Evolutionary conservation across 768 basidiomycete genomes (phyloP), one percentile per base, ranked within the genome.

Genomic region (Tylopilus sp.): DNA sequence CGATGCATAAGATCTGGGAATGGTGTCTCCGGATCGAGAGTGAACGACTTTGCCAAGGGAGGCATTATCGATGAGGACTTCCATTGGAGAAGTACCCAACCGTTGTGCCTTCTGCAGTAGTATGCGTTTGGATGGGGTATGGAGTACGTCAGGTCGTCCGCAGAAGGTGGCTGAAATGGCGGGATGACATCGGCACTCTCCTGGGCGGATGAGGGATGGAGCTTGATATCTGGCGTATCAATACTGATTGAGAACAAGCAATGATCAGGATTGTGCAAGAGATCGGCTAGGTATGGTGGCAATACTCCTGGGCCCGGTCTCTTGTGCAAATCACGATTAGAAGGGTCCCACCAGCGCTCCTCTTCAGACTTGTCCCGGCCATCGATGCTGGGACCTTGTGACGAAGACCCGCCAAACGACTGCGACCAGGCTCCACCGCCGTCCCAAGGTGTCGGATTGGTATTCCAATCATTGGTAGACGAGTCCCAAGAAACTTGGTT

Each of bases 71-170:
- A 72, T 12, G 86, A 83, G 13, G 79, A 78, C 55, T 81, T 82
- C 84, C 86, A 88, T 35, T 73, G 74, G 15, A 91, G 72, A 35
- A 92, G 77, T 30, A 90, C 79, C 90, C 90, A 93, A 6, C 85
- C 85, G 57, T 91, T 88, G 50, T 91, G 86, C 63, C 81, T 83
- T 21, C 82, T 79, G 62, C 89, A 92, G 63, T 87, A 93, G 64
- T 88, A 88, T 13, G 87, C 88, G 57, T 88, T 81, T 5, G 90
- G 84, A 63, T 93, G 89, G 12, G 91, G 90, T 26, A 88, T 75
- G 26, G 88, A 77, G 15, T 76, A 79, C n/a, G 76, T 78, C 6
- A 85, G 72, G 58, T 90, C 86, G 31, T 82, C 79, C 51, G 76
- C 72, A n/a, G 81, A 74, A 1, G 85, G 85, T 10, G 73, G 63